Percentiles rank a stretch among this genome's conserved stretches.
phyloP scores from a whole-genome alignment of 192 early-diverging fungal species.

The Backusella circina region DNA sequence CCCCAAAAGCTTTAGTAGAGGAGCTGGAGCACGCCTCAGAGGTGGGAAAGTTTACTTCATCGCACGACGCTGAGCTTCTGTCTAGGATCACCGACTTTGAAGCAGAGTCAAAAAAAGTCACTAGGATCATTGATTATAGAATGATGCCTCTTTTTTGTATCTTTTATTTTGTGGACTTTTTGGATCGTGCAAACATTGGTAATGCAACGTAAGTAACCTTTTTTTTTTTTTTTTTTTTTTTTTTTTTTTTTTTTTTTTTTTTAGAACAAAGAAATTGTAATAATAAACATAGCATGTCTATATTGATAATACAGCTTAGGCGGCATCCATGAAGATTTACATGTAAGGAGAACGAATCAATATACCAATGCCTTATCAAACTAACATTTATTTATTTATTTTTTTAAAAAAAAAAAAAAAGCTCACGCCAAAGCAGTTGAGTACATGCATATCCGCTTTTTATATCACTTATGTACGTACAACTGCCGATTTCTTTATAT shows the following conservation, averaged over 20 bases:
- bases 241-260: constrained; percentile 36
- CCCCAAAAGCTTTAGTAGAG: not conserved
- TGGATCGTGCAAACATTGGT: constrained; percentile 71
- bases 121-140: constrained; percentile 51
- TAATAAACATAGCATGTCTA: not conserved
- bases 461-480: constrained; percentile 12
- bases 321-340: constrained; percentile 39
- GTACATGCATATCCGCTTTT: constrained; percentile 10
- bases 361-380: not conserved
- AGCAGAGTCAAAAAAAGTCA: constrained; percentile 36
- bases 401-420: not conserved
- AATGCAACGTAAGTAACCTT: constrained; percentile 58
- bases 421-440: constrained; percentile 13
- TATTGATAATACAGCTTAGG: constrained; percentile 11
- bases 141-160: constrained; percentile 59
- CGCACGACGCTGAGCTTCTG: not conserved
- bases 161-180: constrained; percentile 57
- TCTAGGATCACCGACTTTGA: not conserved
- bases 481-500: not conserved
- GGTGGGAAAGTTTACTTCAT: not conserved
- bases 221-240: constrained; percentile 33
- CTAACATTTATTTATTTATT: not conserved
- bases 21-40: not conserved
- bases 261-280: constrained; percentile 1
- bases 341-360: constrained; percentile 36